Evolutionary conservation across 169 alveolate species (phyloP).

Genomic region (Pseudocohnilembus persalinus): DNA sequence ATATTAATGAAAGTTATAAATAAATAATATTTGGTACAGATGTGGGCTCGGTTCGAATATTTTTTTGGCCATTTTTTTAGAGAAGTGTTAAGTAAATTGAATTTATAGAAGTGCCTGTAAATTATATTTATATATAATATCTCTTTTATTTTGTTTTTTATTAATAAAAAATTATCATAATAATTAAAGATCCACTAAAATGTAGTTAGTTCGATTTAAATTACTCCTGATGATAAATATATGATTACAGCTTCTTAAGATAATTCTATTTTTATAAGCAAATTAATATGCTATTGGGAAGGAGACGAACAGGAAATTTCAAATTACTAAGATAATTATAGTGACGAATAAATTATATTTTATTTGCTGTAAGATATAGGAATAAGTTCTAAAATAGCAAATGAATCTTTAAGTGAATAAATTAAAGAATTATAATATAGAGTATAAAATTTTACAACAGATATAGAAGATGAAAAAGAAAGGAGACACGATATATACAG

Average conservation of each 20-base stretch:
- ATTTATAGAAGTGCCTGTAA: constrained; percentile 39
- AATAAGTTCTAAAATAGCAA: constrained; percentile 20
- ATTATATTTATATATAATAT: too few species aligned
- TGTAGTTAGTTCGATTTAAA: constrained; percentile 22
- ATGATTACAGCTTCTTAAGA: constrained; percentile 37
- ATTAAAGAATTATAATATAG: constrained; percentile 40
- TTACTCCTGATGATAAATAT: constrained; percentile 30
- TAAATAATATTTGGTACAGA: constrained; percentile 40
- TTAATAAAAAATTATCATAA: too few species aligned
- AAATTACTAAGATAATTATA: constrained; percentile 4
- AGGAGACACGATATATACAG: constrained; percentile 14
- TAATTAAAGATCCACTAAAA: constrained; percentile 15
- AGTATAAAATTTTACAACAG: constrained; percentile 38
- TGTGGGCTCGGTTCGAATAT: constrained; percentile 39
- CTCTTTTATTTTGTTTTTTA: too few species aligned
- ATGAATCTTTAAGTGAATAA: constrained; percentile 26
- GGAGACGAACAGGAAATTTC: constrained; percentile 30
- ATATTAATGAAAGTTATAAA: constrained; percentile 22
- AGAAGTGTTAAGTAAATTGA: constrained; percentile 33
- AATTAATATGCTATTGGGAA: constrained; percentile 25
- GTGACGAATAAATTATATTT: constrained; percentile 2
- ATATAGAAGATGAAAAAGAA: constrained; percentile 49
- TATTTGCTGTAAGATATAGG: constrained; percentile 31
- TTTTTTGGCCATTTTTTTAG: constrained; percentile 38
- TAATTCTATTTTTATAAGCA: constrained; percentile 36